Percentiles rank a stretch among this genome's conserved stretches.
Evolutionary conservation across 2,329 filamentous ascomycete genomes (phyloP).

Genomic region (Clonostachys rhizophaga): DNA sequence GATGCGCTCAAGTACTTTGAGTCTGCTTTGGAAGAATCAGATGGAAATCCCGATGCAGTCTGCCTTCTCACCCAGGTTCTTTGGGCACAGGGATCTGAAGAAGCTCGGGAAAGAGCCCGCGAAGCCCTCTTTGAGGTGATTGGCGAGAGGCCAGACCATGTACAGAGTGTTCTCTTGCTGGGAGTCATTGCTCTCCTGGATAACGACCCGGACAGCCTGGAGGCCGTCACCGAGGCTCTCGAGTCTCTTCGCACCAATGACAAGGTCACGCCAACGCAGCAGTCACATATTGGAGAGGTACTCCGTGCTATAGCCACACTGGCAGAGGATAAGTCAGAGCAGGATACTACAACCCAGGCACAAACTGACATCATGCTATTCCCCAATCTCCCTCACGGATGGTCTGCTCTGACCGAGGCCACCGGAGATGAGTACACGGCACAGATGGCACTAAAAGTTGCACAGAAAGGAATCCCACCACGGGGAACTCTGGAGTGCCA

Average conservation of each 20-base stretch:
- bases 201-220: slow-evolving; percentile 70
- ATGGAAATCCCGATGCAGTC: slow-evolving; percentile 73
- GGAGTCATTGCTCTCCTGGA: slow-evolving; percentile 82
- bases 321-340: slow-evolving; percentile 38
- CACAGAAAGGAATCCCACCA: slow-evolving; percentile 69
- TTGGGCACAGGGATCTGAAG: slow-evolving; percentile 80
- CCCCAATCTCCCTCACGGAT: slow-evolving; percentile 74
- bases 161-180: slow-evolving; percentile 75
- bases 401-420: slow-evolving; percentile 66
- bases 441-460: slow-evolving; percentile 79
- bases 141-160: slow-evolving; percentile 67
- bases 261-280: slow-evolving; percentile 57
- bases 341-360: slow-evolving; percentile 51
- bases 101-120: slow-evolving; percentile 71
- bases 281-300: slow-evolving; percentile 67
- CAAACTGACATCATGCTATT: slow-evolving; percentile 76
- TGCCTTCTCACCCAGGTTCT: slow-evolving; percentile 87
- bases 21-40: slow-evolving; percentile 71
- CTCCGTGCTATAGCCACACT: slow-evolving; percentile 68
- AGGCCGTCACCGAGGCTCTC: slow-evolving; percentile 77
- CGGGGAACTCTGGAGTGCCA: slow-evolving; percentile 61
- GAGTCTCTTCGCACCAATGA: slow-evolving; percentile 65
- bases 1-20: slow-evolving; percentile 77
- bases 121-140: slow-evolving; percentile 78
- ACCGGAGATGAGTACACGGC: slow-evolving; percentile 52